Base-by-base conservation (phyloP, 139 green algal genomes). In the Chlorella sorokiniana region DNA sequence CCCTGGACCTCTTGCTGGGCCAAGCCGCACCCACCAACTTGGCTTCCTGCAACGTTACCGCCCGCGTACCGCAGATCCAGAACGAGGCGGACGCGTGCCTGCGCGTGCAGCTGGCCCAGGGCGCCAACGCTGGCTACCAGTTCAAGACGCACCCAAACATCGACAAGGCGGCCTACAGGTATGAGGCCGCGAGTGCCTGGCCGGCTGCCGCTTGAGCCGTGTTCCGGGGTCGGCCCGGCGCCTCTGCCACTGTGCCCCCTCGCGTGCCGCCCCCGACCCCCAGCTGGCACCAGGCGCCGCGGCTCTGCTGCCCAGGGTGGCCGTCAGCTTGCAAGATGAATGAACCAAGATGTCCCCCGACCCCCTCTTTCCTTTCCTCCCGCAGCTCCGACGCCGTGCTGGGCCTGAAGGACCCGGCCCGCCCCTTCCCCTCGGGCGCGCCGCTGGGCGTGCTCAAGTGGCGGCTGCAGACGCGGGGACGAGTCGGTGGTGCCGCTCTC, bases 81-180 rank as follows among this genome's bases (percentile, higher is more conserved):
- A 41, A 72, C 18, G 92, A 97, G 54, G 92, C 94, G 51, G 90
- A 94, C 7, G 93, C 95, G 0, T 93, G 86, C 81, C 82, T 98
- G 23, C 85, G 90, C 11, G 87, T 98, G 20, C 80, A 74, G 23
- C 81, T 95, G 20, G 74, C 42, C 8, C 69, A 27, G 6, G 59
- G 40, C 7, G 51, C 84, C 37, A 96, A 97, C 85, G 67, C 86
- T n/a, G 94, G 90, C 20, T 98, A 97, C 89, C 94, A 99, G 86
- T 99, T 99, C 94, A 99, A 99, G 92, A 99, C 97, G 67, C 97
- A 99, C 83, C 97, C 97, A 74, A 99, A 99, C 89, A 99, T 99
- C 84, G 97, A 99, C 93, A 99, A 99, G 89, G 87, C 83, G 29
- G 77, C 93, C 41, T 97, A 98, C 90, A 86, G 63, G 63, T 81